A percentile compares a stretch with the other conserved stretches of the same genome.
Evolutionary conservation across 2,329 filamentous ascomycete species (phyloP).

Genomic region (Acrodontium crateriforme): DNA sequence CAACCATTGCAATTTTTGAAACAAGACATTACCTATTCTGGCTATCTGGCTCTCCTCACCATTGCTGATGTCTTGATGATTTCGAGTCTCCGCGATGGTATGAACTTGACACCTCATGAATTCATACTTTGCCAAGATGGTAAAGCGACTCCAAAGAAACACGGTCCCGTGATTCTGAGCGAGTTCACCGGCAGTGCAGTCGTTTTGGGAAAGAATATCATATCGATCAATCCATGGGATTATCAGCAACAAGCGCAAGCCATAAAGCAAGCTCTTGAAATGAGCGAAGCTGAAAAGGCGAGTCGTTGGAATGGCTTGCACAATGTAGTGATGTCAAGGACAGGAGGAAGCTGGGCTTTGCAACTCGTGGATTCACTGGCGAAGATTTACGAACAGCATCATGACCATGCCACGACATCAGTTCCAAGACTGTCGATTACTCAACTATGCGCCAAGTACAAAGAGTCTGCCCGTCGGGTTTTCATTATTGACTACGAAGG

Average conservation of each 20-base stretch:
- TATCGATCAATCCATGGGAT: conserved; percentile 91
- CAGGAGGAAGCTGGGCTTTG: conserved; percentile 75
- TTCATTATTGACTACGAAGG: conserved; percentile 93
- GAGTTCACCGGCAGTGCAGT: conserved; percentile 90
- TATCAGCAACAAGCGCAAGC: conserved; percentile 78
- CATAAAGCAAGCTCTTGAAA: conserved; percentile 70
- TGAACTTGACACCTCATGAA: conserved; percentile 93
- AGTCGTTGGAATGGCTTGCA: conserved; percentile 62
- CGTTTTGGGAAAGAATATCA: conserved; percentile 65
- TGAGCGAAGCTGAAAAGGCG: conserved; percentile 60
- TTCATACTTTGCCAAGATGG: conserved; percentile 90
- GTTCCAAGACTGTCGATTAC: conserved; percentile 70
- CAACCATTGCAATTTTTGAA: conserved; percentile 88
- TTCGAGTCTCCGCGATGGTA: conserved; percentile 86
- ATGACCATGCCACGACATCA: conserved; percentile 68
- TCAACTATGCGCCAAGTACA: conserved; percentile 52
- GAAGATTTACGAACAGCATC: conserved; percentile 69
- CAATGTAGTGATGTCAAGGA: conserved; percentile 62
- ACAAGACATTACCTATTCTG: conserved; percentile 83
- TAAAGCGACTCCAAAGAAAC: conserved; percentile 55
- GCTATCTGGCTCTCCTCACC: conserved; percentile 83
- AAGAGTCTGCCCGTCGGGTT: conserved; percentile 51
- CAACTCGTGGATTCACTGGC: conserved; percentile 58
- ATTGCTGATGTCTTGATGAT: conserved; percentile 89
- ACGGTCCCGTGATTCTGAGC: conserved; percentile 79